Percentiles rank a stretch among this genome's conserved stretches.
These are phyloP conservation scores for Phoma sp. DNA, from an alignment of 2,329 filamentous ascomycete genomes.

Conservation along the genomic window DNA sequence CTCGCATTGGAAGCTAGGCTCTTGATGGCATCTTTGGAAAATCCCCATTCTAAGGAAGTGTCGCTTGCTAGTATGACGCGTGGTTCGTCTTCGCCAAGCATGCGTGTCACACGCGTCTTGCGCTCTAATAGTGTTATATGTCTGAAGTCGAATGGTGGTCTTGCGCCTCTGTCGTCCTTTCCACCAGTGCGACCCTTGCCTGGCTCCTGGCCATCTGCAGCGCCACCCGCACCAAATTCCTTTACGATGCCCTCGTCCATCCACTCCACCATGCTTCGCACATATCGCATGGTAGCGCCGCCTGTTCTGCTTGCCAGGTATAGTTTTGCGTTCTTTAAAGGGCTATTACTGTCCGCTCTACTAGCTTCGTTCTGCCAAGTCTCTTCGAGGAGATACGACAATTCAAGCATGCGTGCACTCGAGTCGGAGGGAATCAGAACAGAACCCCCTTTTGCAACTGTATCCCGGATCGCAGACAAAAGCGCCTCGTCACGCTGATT, in stretches of 20 bases:
- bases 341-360: slow-evolving; percentile 45
- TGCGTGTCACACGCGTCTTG: slow-evolving; percentile 76
- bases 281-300: slow-evolving; percentile 86
- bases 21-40: slow-evolving; percentile 80
- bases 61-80: slow-evolving; percentile 91
- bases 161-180: slow-evolving; percentile 56
- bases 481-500: slow-evolving; percentile 85
- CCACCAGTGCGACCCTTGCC: slow-evolving; percentile 41
- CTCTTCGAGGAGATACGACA: slow-evolving; percentile 91
- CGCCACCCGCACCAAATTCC: slow-evolving; percentile 74
- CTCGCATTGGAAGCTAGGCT: slow-evolving; percentile 75
- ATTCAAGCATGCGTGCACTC: slow-evolving; percentile 88
- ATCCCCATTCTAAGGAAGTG: slow-evolving; percentile 90
- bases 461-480: slow-evolving; percentile 78
- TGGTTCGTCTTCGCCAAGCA: slow-evolving; percentile 62
- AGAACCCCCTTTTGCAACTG: slow-evolving; percentile 81
- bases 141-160: slow-evolving; percentile 87
- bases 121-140: slow-evolving; percentile 84
- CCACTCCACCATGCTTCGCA: slow-evolving; percentile 97
- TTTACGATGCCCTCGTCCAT: slow-evolving; percentile 96
- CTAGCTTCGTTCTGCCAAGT: slow-evolving; percentile 67
- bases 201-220: slow-evolving; percentile 38
- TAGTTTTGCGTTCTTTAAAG: slow-evolving; percentile 62
- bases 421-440: slow-evolving; percentile 95
- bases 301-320: slow-evolving; percentile 88